Evolutionary conservation across 2,329 filamentous ascomycete species (phyloP), one percentile per base, ranked within the genome.

Genomic region (Fusarium coffeatum): DNA sequence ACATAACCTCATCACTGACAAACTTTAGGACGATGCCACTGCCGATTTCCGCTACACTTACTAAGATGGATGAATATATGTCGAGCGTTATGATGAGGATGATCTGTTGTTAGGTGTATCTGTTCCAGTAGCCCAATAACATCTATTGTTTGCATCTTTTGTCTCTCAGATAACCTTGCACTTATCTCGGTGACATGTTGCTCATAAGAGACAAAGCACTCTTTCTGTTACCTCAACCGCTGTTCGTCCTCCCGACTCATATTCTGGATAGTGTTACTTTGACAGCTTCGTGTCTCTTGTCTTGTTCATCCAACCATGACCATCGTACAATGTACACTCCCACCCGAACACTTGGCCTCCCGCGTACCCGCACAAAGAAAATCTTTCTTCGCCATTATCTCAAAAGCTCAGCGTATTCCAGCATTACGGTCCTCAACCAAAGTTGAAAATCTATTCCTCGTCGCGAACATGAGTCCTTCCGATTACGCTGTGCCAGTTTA

Each of bases 1-100:
- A 30, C 22, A 47, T 46, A 41, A 47, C 56, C 66, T 45, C 32
- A 40, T 66, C 51, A 55, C 72, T 69, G 25, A 68, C 59, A 30
- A 27, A 27, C 20, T 50, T 6, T 47, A 79, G 77, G 75, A 78
- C 9, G 63, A 68, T 34, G 72, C 76, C 34, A 59, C 73, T 30
- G 2, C 65, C 34, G 77, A 77, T 50, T 80, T 80, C 75, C 73
- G 78, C 57, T 80, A 80, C 53, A 80, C 78, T 8, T 78, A 78
- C 55, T 79, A 74, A 68, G 53, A 51, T 55, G 30, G 15, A 50
- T 20, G 57, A 45, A 20, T 34, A 10, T 22, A 48, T 50, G 28
- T 11, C 43, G 30, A 48, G 11, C 23, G 22, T 40, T 50, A 27
- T 48, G 27, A 25, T 23, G 22, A 23, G 30, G 23, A 40, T 40